Evolutionary conservation across 2,329 filamentous ascomycete genomes (phyloP).

Genomic region (Pseudogymnoascus sp.): DNA sequence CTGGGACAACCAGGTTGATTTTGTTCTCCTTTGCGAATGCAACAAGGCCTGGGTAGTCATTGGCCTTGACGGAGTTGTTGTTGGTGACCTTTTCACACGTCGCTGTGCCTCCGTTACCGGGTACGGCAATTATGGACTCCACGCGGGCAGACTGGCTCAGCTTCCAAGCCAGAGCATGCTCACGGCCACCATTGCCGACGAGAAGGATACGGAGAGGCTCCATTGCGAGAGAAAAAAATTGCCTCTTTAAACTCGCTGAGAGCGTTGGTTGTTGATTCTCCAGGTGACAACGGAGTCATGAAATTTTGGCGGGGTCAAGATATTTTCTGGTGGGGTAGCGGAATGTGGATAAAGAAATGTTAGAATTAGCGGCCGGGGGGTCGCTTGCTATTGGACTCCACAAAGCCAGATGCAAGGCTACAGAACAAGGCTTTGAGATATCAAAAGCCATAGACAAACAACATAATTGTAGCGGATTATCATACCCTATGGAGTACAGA

Average conservation of each 20-base stretch:
- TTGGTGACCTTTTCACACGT: conserved; percentile 62
- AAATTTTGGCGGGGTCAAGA: conserved; percentile 9
- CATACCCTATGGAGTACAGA: conserved; percentile 2
- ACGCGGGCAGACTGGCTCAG: conserved; percentile 71
- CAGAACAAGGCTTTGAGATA: background rate
- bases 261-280: conserved; percentile 7
- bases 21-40: conserved; percentile 62
- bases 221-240: conserved; percentile 1
- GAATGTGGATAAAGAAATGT: conserved; percentile 9
- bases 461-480: conserved; percentile 3
- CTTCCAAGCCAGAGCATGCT: conserved; percentile 91
- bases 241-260: background rate
- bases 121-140: conserved; percentile 60
- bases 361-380: conserved; percentile 3
- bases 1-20: conserved; percentile 76
- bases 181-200: conserved; percentile 83
- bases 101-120: conserved; percentile 80
- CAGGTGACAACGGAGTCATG: conserved; percentile 3
- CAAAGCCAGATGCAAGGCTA: background rate
- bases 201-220: conserved; percentile 62
- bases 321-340: conserved; percentile 1
- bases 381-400: conserved; percentile 9
- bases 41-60: conserved; percentile 71
- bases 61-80: conserved; percentile 55
- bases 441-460: background rate